A percentile compares a stretch with the other conserved stretches of the same genome.
Conservation (phyloP, 1,284 basidiomycete species). For the Leucoagaricus sp. region DNA sequence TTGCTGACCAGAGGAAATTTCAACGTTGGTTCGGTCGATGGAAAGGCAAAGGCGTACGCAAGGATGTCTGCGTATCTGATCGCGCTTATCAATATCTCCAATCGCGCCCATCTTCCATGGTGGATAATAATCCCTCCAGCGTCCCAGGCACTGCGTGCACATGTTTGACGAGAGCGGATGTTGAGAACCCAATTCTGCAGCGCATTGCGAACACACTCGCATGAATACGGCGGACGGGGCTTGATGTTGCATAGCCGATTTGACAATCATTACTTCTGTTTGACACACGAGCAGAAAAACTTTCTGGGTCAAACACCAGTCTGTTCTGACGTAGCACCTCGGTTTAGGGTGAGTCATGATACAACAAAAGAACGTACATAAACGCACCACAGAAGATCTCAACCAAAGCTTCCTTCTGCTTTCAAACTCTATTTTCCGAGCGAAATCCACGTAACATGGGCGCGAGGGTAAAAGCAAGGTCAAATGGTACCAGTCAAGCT, state of each 20-base stretch:
- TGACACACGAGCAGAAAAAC: neutral
- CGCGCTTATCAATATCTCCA: neutral
- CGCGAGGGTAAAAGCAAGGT: neutral
- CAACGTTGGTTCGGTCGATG: too few relatives aligned
- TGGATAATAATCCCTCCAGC: neutral
- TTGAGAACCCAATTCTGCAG: neutral
- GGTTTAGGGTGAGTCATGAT: neutral
- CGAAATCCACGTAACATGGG: neutral
- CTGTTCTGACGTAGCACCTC: neutral
- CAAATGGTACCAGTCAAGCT: neutral
- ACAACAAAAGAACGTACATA: too few relatives aligned
- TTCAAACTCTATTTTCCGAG: too few relatives aligned
- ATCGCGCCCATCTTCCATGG: neutral
- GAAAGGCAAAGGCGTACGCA: too few relatives aligned
- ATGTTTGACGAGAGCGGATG: neutral
- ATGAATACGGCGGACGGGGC: neutral
- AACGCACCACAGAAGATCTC: too few relatives aligned
- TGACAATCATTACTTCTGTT: neutral
- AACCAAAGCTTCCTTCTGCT: too few relatives aligned
- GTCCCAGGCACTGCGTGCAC: neutral
- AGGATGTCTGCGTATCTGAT: neutral
- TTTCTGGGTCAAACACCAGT: neutral
- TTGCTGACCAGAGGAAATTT: neutral
- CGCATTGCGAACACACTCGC: neutral
- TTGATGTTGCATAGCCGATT: constrained; percentile 1